Base-by-base conservation (phyloP, 2,329 filamentous ascomycete species). In the Trichoderma cornu-damae region DNA sequence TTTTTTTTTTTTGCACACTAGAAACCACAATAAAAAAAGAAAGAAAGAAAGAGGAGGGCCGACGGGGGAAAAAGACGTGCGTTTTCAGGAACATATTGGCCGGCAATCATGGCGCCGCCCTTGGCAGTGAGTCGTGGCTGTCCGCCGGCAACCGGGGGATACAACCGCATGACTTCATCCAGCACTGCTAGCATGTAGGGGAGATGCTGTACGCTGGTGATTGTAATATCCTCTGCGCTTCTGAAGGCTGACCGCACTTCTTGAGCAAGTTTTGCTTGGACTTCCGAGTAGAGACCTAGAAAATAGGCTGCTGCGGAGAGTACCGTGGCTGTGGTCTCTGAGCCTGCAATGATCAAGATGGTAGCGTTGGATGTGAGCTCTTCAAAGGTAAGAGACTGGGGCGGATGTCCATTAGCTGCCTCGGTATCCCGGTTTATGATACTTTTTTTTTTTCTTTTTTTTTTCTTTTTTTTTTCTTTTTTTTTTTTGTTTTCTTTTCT, bases 121-220 rank as follows among this genome's bases (percentile, higher is more conserved):
- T 61, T 46, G 0, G 68, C 67, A 2, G 67, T 67, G 3, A 67
- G 62, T 59, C 68, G 58, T 71, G 74, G 2, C 42, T 73, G 67
- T 11, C 72, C 64, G 1, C 72, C 72, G 2, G 70, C 70, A 0
- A 75, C 70, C 0, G 77, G 77, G 2, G 77, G 75, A 59, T 71
- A 73, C 20, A 80, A 70, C 0, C 79, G 71, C 16, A 81, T 65
- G 0, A 73, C 74, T 61, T 82, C 79, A 49, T 74, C 74, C 37
- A 82, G 73, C 4, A 76, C 75, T 0, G 79, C 79, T 60, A 78
- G 74, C 6, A 83, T 69, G 59, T 79, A 82, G 0, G 73, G 16
- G 2, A 65, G 47, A 12, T 59, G 28, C 12, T 60, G 40, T 6
- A 63, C 59, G 2, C 47, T 58, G 6, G 30, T 26, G 1, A 63